These are phyloP conservation scores for Candida piceae DNA, from an alignment of 805 yeast genomes.

Conservation along the genomic window DNA sequence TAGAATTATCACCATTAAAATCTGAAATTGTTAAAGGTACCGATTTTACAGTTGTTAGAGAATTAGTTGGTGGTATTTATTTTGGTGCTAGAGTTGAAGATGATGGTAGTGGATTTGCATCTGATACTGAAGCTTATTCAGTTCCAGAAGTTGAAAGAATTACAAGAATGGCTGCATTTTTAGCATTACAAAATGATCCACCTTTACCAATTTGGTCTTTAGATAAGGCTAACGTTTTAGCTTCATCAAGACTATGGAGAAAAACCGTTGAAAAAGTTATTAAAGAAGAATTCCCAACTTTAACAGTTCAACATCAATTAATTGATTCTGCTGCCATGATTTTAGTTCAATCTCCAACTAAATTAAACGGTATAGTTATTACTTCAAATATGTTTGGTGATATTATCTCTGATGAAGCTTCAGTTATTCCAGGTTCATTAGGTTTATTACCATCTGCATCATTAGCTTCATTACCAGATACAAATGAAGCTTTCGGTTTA, in stretches of 20 bases:
- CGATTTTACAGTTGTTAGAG: slow-evolving; percentile 89
- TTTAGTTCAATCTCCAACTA: slow-evolving; percentile 84
- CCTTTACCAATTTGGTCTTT: slow-evolving; percentile 94
- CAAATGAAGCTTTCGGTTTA: slow-evolving; percentile 89
- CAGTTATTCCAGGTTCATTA: slow-evolving; percentile 95
- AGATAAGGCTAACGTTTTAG: slow-evolving; percentile 96
- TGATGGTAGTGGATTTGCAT: slow-evolving; percentile 78
- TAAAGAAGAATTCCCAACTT: slow-evolving; percentile 82
- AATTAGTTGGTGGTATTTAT: slow-evolving; percentile 96
- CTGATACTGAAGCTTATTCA: slow-evolving; percentile 90
- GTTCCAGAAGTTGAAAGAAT: slow-evolving; percentile 92
- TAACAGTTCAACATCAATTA: slow-evolving; percentile 85
- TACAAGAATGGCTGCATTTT: slow-evolving; percentile 96
- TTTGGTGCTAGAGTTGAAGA: slow-evolving; percentile 96
- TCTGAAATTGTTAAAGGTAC: slow-evolving; percentile 84
- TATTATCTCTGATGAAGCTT: slow-evolving; percentile 95
- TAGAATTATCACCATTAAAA: slow-evolving; percentile 85
- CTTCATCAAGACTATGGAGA: slow-evolving; percentile 95
- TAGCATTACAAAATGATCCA: slow-evolving; percentile 90
- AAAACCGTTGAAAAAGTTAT: slow-evolving; percentile 84
- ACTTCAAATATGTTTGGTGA: slow-evolving; percentile 98
- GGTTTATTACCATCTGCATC: slow-evolving; percentile 97
- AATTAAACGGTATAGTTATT: slow-evolving; percentile 85
- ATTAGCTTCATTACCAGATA: slow-evolving; percentile 93
- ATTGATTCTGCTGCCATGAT: slow-evolving; percentile 99